Percentiles rank a stretch among this genome's conserved stretches.
Conservation (phyloP, 495 filamentous ascomycete genomes). For the Penicillium goetzii region DNA sequence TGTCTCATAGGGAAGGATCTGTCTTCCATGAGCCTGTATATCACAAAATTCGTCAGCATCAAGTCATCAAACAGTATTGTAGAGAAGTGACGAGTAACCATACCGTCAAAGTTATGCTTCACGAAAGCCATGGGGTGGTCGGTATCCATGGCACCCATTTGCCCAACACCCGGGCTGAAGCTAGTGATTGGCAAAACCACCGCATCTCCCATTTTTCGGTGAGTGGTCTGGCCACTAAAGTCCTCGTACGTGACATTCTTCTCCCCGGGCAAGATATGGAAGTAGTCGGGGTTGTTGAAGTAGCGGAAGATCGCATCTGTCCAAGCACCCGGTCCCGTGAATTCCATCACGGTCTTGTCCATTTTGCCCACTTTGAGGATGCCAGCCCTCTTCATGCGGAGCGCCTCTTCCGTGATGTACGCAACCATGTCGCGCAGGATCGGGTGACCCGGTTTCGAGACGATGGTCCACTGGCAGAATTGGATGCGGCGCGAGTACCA, state of each 20-base stretch:
- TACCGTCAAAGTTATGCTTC: slow-evolving; percentile 95
- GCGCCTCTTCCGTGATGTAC: slow-evolving; percentile 79
- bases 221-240: slow-evolving; percentile 81
- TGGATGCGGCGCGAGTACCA: slow-evolving; percentile 97
- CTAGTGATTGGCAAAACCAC: slow-evolving; percentile 93
- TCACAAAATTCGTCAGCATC: slow-evolving; percentile 16
- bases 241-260: slow-evolving; percentile 82
- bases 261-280: slow-evolving; percentile 70
- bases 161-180: slow-evolving; percentile 91
- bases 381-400: slow-evolving; percentile 73
- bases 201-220: slow-evolving; percentile 92
- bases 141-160: slow-evolving; percentile 88
- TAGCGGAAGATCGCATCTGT: slow-evolving; percentile 90
- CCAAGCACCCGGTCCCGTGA: slow-evolving; percentile 94
- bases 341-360: slow-evolving; percentile 86
- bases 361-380: slow-evolving; percentile 65
- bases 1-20: slow-evolving; percentile 39
- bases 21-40: slow-evolving; percentile 43
- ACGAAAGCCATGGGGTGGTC: slow-evolving; percentile 98
- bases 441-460: slow-evolving; percentile 92
- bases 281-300: slow-evolving; percentile 90
- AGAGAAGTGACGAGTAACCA: slow-evolving; percentile 6
- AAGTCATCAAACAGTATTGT: not conserved
- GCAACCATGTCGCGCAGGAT: slow-evolving; percentile 86
- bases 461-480: slow-evolving; percentile 99